A percentile compares a stretch with the other conserved stretches of the same genome.
These are phyloP conservation scores for Neospermospora avenae DNA, from an alignment of 2,329 filamentous ascomycete genomes.

Conservation along the genomic window DNA sequence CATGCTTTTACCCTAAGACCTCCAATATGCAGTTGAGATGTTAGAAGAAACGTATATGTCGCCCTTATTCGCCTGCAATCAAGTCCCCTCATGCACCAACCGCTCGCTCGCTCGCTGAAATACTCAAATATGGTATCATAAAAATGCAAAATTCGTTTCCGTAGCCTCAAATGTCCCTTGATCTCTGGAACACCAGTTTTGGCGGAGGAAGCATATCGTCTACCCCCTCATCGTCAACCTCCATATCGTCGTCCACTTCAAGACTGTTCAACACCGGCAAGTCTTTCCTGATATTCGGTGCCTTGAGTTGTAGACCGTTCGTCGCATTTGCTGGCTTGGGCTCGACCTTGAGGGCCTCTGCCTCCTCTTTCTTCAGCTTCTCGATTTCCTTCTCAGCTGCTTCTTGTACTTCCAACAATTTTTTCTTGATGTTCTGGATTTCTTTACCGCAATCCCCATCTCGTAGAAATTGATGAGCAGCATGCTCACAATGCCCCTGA, in stretches of 20 bases:
- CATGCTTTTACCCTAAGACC: too few relatives aligned
- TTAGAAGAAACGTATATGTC: not conserved
- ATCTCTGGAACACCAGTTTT: conserved; percentile 30
- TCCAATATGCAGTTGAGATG: not conserved
- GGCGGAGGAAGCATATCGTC: conserved; percentile 25
- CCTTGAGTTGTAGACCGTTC: conserved; percentile 13
- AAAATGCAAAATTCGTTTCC: not conserved
- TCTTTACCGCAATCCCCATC: conserved; percentile 82
- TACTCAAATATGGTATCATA: conserved; percentile 9
- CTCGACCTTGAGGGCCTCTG: not conserved
- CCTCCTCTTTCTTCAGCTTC: conserved; percentile 2
- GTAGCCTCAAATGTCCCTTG: conserved; percentile 23
- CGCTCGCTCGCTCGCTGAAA: conserved; percentile 14
- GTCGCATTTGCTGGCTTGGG: not conserved
- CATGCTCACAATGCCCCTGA: conserved; percentile 78
- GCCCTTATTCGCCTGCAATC: not conserved
- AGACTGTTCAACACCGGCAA: conserved; percentile 20
- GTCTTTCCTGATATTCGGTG: conserved; percentile 12
- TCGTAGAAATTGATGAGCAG: conserved; percentile 84
- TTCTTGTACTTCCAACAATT: conserved; percentile 51
- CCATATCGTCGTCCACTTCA: conserved; percentile 28
- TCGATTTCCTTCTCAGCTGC: conserved; percentile 30
- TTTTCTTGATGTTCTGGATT: conserved; percentile 56
- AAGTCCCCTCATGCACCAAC: not conserved
- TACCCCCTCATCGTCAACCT: conserved; percentile 29